Evolutionary conservation across 805 yeast species (phyloP).

Genomic region (Metschnikowia lachancei): DNA sequence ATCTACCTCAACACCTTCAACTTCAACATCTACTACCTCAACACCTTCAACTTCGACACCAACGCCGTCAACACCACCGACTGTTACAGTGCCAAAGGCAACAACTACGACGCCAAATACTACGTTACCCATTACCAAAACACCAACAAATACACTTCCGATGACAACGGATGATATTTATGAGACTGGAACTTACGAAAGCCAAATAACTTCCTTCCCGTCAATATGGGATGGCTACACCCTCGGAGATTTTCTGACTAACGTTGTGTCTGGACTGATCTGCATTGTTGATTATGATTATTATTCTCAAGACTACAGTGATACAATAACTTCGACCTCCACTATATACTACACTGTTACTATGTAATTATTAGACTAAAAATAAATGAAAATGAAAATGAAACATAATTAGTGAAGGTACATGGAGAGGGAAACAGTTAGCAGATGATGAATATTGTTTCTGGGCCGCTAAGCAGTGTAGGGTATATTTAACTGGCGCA

Average conservation of each 20-base stretch:
- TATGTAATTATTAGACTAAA: neutral
- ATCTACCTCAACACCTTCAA: no score
- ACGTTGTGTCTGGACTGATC: conserved; percentile 27
- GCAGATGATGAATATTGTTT: no score
- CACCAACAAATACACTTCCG: conserved; percentile 20
- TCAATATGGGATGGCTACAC: conserved; percentile 30
- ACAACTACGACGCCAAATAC: neutral
- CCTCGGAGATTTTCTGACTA: conserved; percentile 34
- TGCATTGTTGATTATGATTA: conserved; percentile 39
- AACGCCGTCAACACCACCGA: neutral
- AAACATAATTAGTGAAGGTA: neutral
- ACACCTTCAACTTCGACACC: no score
- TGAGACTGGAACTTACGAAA: conserved; percentile 2
- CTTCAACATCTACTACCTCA: no score
- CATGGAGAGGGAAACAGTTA: no score
- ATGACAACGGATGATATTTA: neutral
- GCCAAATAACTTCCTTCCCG: conserved; percentile 18
- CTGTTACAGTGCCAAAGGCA: neutral
- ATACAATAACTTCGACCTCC: conserved; percentile 40
- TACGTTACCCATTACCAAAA: conserved; percentile 24
- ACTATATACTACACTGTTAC: conserved; percentile 38
- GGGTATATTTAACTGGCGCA: no score
- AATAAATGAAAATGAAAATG: neutral
- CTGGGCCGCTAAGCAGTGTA: no score
- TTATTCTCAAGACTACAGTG: conserved; percentile 28